These are phyloP conservation scores for Tricholoma furcatifolium DNA, from an alignment of 768 basidiomycete genomes.

Conservation along the genomic window DNA sequence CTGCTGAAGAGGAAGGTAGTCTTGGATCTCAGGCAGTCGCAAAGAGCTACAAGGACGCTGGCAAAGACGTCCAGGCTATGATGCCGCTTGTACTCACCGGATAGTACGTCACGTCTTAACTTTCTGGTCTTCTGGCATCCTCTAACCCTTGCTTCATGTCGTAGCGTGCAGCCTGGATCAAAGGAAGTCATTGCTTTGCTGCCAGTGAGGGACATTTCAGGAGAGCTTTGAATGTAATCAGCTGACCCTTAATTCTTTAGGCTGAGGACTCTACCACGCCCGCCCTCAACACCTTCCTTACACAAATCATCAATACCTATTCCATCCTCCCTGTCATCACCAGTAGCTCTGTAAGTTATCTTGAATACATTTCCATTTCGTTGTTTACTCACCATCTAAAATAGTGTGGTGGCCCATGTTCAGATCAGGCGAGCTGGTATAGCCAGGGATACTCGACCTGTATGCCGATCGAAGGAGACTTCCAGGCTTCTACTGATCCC, in stretches of 20 bases:
- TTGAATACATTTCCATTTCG: not conserved
- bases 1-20: conserved; percentile 50
- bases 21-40: conserved; percentile 46
- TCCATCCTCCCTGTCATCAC: conserved; percentile 39
- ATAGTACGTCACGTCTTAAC: conserved; percentile 25
- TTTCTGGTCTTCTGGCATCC: not conserved
- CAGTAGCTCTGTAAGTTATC: conserved; percentile 35
- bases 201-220: conserved; percentile 20
- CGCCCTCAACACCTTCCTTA: conserved; percentile 41
- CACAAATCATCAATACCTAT: conserved; percentile 39
- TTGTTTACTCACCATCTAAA: not conserved
- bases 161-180: conserved; percentile 43
- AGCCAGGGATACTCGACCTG: conserved; percentile 58
- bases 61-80: conserved; percentile 38
- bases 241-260: too few relatives aligned
- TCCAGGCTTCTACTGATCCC: conserved; percentile 18
- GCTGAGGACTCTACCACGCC: conserved; percentile 29
- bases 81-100: conserved; percentile 46
- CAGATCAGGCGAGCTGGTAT: conserved; percentile 65
- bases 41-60: conserved; percentile 40
- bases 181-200: conserved; percentile 35
- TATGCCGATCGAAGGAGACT: conserved; percentile 23
- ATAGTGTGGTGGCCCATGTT: conserved; percentile 59
- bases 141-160: conserved; percentile 16
- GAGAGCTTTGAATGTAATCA: not conserved